Evolutionary conservation across 768 basidiomycete genomes (phyloP).

Genomic region (Amanita exitialis): DNA sequence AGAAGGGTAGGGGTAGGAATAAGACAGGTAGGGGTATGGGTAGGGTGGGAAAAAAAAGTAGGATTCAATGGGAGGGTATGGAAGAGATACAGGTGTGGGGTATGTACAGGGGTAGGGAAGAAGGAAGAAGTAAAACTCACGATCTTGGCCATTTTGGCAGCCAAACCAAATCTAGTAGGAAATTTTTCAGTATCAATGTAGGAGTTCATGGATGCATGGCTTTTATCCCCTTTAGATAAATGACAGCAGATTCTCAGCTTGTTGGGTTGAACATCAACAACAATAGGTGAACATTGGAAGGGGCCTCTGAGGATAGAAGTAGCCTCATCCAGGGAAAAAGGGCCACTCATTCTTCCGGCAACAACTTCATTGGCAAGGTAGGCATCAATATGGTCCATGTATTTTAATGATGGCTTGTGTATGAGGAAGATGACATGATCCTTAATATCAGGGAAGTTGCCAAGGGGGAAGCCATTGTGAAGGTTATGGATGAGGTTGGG

Average conservation of each 20-base stretch:
- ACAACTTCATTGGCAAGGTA: constrained; percentile 13
- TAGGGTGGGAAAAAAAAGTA: too few species aligned
- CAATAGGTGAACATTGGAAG: constrained; percentile 19
- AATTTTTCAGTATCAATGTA: constrained; percentile 12
- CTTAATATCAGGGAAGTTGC: constrained; percentile 11
- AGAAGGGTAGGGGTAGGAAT: neutral
- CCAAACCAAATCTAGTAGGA: constrained; percentile 10
- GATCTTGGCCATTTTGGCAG: constrained; percentile 7
- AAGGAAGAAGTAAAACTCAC: constrained; percentile 8
- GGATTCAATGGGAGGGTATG: neutral
- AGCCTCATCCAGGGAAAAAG: constrained; percentile 11
- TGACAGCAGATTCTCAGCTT: constrained; percentile 15
- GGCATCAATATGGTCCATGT: constrained; percentile 4
- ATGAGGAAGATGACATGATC: constrained; percentile 15
- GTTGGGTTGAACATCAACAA: constrained; percentile 10
- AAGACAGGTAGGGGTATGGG: neutral
- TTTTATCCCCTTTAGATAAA: constrained; percentile 10
- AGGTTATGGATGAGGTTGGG: constrained; percentile 13
- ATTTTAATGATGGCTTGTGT: constrained; percentile 9
- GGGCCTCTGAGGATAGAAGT: constrained; percentile 18
- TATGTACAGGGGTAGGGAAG: neutral
- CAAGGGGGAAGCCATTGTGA: constrained; percentile 16
- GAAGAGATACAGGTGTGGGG: neutral
- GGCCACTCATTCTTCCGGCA: constrained; percentile 13
- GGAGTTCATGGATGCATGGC: constrained; percentile 8